These are phyloP conservation scores for Blastocrithidia nonstop DNA, from an alignment of 208 protist genomes.

Conservation along the genomic window DNA sequence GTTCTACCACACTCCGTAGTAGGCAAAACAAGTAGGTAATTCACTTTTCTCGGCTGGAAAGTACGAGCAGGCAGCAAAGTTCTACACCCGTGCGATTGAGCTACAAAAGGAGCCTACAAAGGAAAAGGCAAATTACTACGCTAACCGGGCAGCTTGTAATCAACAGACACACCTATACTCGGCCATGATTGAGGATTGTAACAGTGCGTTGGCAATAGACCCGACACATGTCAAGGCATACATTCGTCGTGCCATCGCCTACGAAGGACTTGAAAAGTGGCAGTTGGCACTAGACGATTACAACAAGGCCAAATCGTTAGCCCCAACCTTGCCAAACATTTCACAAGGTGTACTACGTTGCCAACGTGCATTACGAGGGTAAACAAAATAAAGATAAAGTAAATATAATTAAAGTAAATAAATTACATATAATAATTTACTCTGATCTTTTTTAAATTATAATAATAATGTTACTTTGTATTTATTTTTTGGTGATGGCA, in stretches of 20 bases:
- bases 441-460: not conserved
- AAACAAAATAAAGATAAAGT: not conserved
- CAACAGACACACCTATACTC: constrained; percentile 81
- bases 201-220: constrained; percentile 64
- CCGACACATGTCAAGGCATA: constrained; percentile 73
- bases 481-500: too few relatives aligned
- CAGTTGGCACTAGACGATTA: constrained; percentile 79
- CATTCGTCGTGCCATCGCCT: constrained; percentile 79
- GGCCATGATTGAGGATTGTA: constrained; percentile 76
- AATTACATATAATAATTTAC: not conserved
- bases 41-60: constrained; percentile 78
- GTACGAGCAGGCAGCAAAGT: constrained; percentile 73
- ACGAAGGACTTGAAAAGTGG: constrained; percentile 87
- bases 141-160: constrained; percentile 83
- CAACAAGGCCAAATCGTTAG: constrained; percentile 34
- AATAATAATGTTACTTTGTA: not conserved
- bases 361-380: constrained; percentile 41
- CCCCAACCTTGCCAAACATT: constrained; percentile 34
- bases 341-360: constrained; percentile 73
- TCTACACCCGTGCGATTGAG: constrained; percentile 85
- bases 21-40: constrained; percentile 81
- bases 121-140: constrained; percentile 77
- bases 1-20: constrained; percentile 63
- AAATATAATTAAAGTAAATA: not conserved
- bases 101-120: constrained; percentile 38